phyloP scores from a whole-genome alignment of 805 yeast genomes.

The Brettanomyces sp. region DNA sequence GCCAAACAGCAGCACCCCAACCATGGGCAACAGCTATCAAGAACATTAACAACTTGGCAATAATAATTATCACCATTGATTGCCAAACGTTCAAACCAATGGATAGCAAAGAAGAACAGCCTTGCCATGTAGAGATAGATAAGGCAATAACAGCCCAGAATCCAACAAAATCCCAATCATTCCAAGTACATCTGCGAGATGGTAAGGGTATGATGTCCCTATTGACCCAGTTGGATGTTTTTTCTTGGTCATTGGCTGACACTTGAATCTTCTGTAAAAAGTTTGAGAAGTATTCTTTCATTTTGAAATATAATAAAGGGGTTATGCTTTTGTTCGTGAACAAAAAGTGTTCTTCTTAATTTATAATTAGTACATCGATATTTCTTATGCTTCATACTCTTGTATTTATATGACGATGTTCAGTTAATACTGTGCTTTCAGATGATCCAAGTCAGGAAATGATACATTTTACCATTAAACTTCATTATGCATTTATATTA shows the following conservation, averaged over 20 bases:
- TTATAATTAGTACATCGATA: too few relatives aligned
- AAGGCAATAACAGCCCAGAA: conserved; percentile 1
- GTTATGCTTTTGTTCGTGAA: too few relatives aligned
- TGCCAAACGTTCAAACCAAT: conserved; percentile 20
- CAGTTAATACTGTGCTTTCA: too few relatives aligned
- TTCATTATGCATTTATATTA: too few relatives aligned
- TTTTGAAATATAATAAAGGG: not conserved
- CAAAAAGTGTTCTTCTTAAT: too few relatives aligned
- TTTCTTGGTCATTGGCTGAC: not conserved
- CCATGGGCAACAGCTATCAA: conserved; percentile 34
- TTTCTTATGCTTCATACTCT: too few relatives aligned
- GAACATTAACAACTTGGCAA: conserved; percentile 37
- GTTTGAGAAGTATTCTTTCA: not conserved
- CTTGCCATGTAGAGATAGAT: conserved; percentile 23
- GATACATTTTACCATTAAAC: too few relatives aligned
- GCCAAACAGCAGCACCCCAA: conserved; percentile 37
- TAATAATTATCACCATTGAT: conserved; percentile 21
- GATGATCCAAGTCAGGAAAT: too few relatives aligned
- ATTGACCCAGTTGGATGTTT: not conserved
- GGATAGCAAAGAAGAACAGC: conserved; percentile 34
- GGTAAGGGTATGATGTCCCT: conserved; percentile 1
- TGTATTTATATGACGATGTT: too few relatives aligned
- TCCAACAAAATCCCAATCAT: not conserved
- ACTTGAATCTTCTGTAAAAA: not conserved
- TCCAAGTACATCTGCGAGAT: not conserved